Conservation (phyloP, 345 rosid species). For the Populus davidiana region DNA sequence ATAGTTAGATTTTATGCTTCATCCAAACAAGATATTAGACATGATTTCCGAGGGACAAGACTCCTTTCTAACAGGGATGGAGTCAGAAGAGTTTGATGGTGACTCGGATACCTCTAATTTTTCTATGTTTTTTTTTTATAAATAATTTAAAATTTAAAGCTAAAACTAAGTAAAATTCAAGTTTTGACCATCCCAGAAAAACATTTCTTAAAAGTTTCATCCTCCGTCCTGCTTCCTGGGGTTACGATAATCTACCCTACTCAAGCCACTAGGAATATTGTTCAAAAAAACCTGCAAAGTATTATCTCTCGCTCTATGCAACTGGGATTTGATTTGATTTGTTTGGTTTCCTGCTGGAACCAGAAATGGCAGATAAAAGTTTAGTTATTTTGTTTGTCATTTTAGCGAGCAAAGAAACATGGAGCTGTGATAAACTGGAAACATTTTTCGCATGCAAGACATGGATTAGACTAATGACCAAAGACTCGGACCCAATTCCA, state of each 20-base stretch:
- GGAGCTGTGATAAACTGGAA: neutral
- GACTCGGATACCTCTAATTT: no score
- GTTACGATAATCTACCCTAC: no score
- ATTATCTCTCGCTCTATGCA: neutral
- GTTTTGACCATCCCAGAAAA: no score
- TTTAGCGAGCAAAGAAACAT: neutral
- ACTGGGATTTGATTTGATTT: neutral
- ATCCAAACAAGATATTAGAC: neutral
- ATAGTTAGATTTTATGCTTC: neutral
- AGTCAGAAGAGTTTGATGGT: no score
- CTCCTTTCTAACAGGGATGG: neutral
- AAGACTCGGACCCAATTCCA: neutral
- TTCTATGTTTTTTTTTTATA: no score
- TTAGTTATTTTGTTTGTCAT: neutral
- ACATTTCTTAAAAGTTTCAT: no score
- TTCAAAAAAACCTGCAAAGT: neutral
- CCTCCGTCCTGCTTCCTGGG: no score
- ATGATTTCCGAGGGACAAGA: neutral
- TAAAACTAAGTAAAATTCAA: no score
- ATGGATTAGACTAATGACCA: slow-evolving; percentile 23
- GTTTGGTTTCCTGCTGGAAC: neutral
- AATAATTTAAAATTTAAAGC: no score
- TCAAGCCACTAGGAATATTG: neutral
- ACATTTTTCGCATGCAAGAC: slow-evolving; percentile 11
- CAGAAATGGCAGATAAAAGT: neutral